Conservation (phyloP, 2,329 filamentous ascomycete genomes). For the Graphium sp. region DNA sequence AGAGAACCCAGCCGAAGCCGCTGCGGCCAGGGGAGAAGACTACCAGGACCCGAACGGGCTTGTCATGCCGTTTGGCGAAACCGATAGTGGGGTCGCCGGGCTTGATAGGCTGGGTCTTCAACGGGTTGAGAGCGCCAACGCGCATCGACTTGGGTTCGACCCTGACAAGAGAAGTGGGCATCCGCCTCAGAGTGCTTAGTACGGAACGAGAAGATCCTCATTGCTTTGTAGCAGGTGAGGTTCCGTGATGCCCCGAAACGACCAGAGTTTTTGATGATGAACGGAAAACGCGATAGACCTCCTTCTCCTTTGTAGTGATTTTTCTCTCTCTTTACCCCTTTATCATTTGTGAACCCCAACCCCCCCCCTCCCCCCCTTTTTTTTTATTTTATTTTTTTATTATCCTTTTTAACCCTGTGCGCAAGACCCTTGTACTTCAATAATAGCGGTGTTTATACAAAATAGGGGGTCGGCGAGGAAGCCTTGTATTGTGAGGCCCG, state of each 20-base stretch:
- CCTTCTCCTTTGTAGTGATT: background rate
- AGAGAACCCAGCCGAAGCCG: slow-evolving; percentile 14
- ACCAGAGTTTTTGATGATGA: background rate
- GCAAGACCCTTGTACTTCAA: background rate
- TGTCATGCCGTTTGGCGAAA: slow-evolving; percentile 19
- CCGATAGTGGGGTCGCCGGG: slow-evolving; percentile 19
- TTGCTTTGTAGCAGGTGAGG: no score
- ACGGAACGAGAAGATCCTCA: no score
- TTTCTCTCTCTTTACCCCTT: slow-evolving; percentile 1
- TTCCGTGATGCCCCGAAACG: no score
- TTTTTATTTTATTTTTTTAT: background rate
- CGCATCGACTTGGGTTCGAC: slow-evolving; percentile 14
- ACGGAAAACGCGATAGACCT: no score
- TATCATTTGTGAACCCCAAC: background rate
- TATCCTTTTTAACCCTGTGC: background rate
- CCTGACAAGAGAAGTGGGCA: slow-evolving; percentile 13
- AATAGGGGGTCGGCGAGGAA: no score
- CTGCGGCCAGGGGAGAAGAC: slow-evolving; percentile 8
- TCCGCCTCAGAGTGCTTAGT: slow-evolving; percentile 11
- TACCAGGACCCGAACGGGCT: slow-evolving; percentile 13
- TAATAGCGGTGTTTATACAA: background rate
- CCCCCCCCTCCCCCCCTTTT: background rate
- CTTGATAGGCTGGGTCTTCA: slow-evolving; percentile 17
- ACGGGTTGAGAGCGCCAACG: slow-evolving; percentile 14
- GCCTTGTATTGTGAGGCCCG: no score